Evolutionary conservation across 2,329 filamentous ascomycete species (phyloP).

Genomic region (Xylariaceae sp.): DNA sequence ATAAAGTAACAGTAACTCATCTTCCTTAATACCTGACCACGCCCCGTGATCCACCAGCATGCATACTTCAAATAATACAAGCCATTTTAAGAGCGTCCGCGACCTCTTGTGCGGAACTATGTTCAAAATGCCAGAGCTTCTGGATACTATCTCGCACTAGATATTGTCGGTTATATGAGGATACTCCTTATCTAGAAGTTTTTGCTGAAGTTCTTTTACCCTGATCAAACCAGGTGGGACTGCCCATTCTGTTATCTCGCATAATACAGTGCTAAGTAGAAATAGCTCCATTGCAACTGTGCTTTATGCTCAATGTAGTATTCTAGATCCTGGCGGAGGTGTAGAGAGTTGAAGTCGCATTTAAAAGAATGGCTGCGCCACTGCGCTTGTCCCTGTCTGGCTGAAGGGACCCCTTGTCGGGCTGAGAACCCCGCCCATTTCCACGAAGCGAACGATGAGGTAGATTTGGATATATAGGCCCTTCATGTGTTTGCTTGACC

Average conservation of each 20-base stretch:
- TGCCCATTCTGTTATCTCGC: not conserved
- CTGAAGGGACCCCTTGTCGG: no score
- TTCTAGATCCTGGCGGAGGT: no score
- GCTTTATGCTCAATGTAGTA: no score
- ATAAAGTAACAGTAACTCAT: not conserved
- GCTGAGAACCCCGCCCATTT: no score
- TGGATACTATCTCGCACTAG: conserved; percentile 1
- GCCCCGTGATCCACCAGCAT: not conserved
- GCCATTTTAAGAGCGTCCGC: not conserved
- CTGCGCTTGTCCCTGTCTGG: no score
- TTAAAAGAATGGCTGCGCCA: no score
- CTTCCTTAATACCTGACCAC: not conserved
- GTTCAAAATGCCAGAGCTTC: not conserved
- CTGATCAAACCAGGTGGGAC: not conserved
- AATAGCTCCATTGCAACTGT: not conserved
- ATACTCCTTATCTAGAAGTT: not conserved
- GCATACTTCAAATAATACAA: not conserved
- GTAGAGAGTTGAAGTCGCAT: no score
- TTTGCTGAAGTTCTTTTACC: not conserved
- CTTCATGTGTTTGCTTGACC: no score
- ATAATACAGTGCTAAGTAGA: not conserved
- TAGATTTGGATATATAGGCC: no score
- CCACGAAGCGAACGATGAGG: no score
- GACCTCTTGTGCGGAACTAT: not conserved
- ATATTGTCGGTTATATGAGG: conserved; percentile 1